Percentiles rank a stretch among this genome's conserved stretches.
These are phyloP conservation scores for Arachnopeziza araneosa DNA, from an alignment of 2,329 filamentous ascomycete genomes.

Conservation along the genomic window DNA sequence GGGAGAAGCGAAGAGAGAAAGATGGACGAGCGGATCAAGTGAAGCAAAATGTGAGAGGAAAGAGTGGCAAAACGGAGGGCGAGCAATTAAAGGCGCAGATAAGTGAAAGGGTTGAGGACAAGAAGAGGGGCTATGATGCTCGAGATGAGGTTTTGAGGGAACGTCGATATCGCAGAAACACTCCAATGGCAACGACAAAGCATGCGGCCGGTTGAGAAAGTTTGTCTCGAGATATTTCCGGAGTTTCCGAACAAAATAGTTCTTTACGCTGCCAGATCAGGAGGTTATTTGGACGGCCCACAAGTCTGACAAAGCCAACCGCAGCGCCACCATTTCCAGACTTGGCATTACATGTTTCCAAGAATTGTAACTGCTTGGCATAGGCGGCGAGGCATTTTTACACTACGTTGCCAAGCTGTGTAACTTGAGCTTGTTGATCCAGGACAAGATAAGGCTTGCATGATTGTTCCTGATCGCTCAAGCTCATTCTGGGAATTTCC, in stretches of 20 bases:
- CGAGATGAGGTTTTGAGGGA: neutral
- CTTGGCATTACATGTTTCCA: neutral
- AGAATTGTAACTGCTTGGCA: neutral
- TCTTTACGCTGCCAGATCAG: no score
- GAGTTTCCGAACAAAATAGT: no score
- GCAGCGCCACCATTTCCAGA: neutral
- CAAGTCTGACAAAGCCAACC: no score
- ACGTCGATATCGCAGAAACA: neutral
- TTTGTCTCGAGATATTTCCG: neutral
- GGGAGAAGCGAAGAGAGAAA: constrained; percentile 4
- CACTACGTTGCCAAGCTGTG: no score
- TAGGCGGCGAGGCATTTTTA: neutral
- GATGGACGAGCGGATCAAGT: neutral
- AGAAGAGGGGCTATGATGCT: constrained; percentile 14
- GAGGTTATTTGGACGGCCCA: no score
- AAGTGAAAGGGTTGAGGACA: neutral
- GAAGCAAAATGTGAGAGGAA: constrained; percentile 3
- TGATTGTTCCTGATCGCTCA: no score
- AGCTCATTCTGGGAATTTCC: no score
- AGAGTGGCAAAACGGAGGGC: constrained; percentile 2
- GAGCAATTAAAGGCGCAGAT: constrained; percentile 1
- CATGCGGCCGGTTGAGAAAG: neutral
- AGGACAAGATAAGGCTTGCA: no score
- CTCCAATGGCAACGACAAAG: neutral
- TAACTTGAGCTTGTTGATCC: no score